Conservation (phyloP, 192 early-diverging fungal species). For the Entomortierella chlamydospora region DNA sequence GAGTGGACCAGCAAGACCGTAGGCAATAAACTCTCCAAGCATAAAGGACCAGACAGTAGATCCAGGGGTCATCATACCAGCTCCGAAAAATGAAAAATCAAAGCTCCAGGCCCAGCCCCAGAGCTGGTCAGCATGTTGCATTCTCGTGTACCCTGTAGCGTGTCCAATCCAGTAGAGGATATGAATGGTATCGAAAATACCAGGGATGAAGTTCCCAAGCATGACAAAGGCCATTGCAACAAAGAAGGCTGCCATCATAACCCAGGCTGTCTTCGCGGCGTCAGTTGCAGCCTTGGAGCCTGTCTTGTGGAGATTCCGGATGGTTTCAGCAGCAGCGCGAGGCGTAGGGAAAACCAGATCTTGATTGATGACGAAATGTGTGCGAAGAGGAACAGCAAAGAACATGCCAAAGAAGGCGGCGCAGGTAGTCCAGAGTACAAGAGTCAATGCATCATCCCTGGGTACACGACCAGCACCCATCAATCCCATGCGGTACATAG, state of each 20-base stretch:
- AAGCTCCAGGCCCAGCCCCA: slow-evolving; percentile 63
- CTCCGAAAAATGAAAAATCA: slow-evolving; percentile 72
- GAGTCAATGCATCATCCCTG: slow-evolving; percentile 59
- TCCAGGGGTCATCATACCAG: slow-evolving; percentile 72
- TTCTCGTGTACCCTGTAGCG: slow-evolving; percentile 34
- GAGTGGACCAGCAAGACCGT: slow-evolving; percentile 68
- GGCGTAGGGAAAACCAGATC: slow-evolving; percentile 77
- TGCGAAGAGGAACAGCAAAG: slow-evolving; percentile 74
- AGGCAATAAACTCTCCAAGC: slow-evolving; percentile 64
- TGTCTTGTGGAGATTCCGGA: slow-evolving; percentile 64
- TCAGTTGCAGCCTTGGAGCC: slow-evolving; percentile 59
- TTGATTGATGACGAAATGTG: slow-evolving; percentile 75
- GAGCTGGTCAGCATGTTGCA: slow-evolving; percentile 59
- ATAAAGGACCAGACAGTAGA: slow-evolving; percentile 67
- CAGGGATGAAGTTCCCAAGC: slow-evolving; percentile 61
- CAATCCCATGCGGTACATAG: slow-evolving; percentile 73
- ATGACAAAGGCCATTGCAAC: slow-evolving; percentile 58
- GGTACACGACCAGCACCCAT: slow-evolving; percentile 55
- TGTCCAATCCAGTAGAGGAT: slow-evolving; percentile 67
- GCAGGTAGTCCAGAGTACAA: slow-evolving; percentile 68
- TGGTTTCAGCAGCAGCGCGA: slow-evolving; percentile 75
- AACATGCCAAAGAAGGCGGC: slow-evolving; percentile 78
- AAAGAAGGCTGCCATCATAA: slow-evolving; percentile 63
- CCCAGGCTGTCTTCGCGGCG: slow-evolving; percentile 60
- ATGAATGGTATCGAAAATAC: slow-evolving; percentile 55